phyloP scores from a whole-genome alignment of 768 basidiomycete genomes.

The Russula ochroleuca region DNA sequence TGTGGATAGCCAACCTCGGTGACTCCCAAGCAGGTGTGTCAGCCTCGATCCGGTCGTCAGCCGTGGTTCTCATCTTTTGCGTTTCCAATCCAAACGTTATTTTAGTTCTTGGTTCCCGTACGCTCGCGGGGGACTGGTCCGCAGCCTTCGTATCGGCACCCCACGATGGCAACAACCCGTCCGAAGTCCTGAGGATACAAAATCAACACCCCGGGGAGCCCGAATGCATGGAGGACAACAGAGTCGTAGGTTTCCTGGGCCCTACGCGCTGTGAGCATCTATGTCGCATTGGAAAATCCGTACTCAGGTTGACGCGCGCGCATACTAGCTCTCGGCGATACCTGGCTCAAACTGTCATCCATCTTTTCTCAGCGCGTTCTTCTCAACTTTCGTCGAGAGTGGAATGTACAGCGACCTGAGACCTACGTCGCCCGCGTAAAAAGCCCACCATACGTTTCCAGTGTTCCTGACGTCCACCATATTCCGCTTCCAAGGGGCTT shows the following conservation, averaged over 20 bases:
- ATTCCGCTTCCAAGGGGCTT: slow-evolving; percentile 30
- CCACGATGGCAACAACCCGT: slow-evolving; percentile 67
- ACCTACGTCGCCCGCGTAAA: slow-evolving; percentile 37
- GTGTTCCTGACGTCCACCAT: slow-evolving; percentile 41
- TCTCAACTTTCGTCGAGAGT: slow-evolving; percentile 36
- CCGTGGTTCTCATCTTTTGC: background rate
- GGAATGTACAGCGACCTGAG: slow-evolving; percentile 34
- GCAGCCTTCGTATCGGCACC: slow-evolving; percentile 56
- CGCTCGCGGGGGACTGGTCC: slow-evolving; percentile 50
- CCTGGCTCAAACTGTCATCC: slow-evolving; percentile 38
- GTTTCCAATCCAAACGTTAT: slow-evolving; percentile 7
- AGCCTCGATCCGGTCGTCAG: background rate
- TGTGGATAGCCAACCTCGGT: slow-evolving; percentile 79
- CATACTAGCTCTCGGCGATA: slow-evolving; percentile 36
- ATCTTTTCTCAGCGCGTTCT: slow-evolving; percentile 36
- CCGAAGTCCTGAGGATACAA: slow-evolving; percentile 60
- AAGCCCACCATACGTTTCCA: slow-evolving; percentile 47
- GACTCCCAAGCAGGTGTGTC: slow-evolving; percentile 72
- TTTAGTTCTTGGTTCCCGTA: slow-evolving; percentile 44
- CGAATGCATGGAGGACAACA: slow-evolving; percentile 59
- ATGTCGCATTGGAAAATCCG: background rate
- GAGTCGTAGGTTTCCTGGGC: slow-evolving; percentile 73
- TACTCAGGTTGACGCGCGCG: slow-evolving; percentile 8
- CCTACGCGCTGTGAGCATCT: slow-evolving; percentile 64
- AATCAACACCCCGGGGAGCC: slow-evolving; percentile 65